Evolutionary conservation across 352 stramenopile species (phyloP), one percentile per base, ranked within the genome.

Genomic region (Pythium phragmiticola): DNA sequence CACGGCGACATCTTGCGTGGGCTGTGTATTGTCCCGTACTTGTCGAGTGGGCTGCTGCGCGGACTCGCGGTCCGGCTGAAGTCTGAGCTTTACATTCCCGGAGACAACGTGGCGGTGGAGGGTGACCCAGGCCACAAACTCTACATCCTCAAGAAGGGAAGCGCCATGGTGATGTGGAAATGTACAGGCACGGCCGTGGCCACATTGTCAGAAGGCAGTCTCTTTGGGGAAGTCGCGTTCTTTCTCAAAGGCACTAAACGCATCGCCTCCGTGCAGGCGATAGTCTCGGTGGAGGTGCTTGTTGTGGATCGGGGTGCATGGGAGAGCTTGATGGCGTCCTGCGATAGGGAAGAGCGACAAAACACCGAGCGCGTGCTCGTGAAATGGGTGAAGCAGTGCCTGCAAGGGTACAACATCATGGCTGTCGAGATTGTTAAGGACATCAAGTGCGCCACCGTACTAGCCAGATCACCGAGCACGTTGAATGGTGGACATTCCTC

Each of bases 191-290:
- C 78, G 8, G 80, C 79, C 0, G 80, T 92, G 0, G 82, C 81
- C 8, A 82, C 81, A 9, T 66, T 92, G 6, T 73, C 68, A 0
- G 55, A 80, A 17, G 82, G 80, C 3, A 80, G 69, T 8, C 47
- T 92, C n/a, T 92, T 92, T 58, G 84, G 82, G 9, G 84, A 92
- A 57, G 75, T 91, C 3, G 80, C 80, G 7, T 92, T 92, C 59
- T 92, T 92, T 39, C 55, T 92, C 19, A 67, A 73, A 8, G 75
- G 82, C 4, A 72, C 81, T 14, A 68, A 80, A 5, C 81, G 83
- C 30, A 88, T 87, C 49, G 80, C 84, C 4, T 82, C 80, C 0
- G 80, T 92, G 1, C 84, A 90, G 52, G 78, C 78, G 0, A 84
- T 77, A 3, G 77, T 72, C 1, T 91, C 78, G 30, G 84, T 80